Percentiles rank a stretch among this genome's conserved stretches.
These are phyloP conservation scores for Aspergillus niger DNA, from an alignment of 2,329 filamentous ascomycete species.

Conservation along the genomic window DNA sequence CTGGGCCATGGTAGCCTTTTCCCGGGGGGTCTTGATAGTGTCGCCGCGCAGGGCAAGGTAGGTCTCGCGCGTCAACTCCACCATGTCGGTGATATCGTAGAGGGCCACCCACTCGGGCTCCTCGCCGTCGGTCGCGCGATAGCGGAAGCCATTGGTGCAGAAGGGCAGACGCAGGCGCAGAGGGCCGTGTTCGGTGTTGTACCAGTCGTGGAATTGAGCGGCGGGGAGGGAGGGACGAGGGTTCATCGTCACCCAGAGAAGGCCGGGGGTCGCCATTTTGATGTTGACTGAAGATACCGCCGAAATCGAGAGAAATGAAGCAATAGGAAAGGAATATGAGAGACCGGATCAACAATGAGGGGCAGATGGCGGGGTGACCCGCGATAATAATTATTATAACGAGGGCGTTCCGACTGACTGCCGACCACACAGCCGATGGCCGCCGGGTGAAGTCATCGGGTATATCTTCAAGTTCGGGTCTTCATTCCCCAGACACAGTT, in stretches of 20 bases:
- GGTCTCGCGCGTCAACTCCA: constrained; percentile 63
- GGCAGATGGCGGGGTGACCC: neutral
- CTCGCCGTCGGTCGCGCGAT: constrained; percentile 64
- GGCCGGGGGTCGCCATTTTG: constrained; percentile 57
- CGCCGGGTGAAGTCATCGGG: constrained; percentile 5
- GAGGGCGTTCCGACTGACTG: constrained; percentile 12
- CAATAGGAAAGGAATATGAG: neutral
- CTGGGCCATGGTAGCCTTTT: constrained; percentile 63
- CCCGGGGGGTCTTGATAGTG: constrained; percentile 58
- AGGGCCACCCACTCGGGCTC: constrained; percentile 73
- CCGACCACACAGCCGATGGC: constrained; percentile 17
- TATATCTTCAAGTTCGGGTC: neutral
- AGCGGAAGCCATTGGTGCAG: constrained; percentile 77
- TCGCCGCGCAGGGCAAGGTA: constrained; percentile 59
- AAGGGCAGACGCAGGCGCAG: constrained; percentile 74
- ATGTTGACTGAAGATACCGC: neutral
- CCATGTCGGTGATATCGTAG: constrained; percentile 79
- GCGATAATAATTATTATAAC: neutral
- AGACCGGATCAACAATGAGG: neutral
- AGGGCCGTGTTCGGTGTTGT: constrained; percentile 90
- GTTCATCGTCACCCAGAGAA: constrained; percentile 86
- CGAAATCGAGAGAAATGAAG: neutral
- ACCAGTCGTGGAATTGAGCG: constrained; percentile 84
- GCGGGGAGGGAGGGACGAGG: constrained; percentile 66
- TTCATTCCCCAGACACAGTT: neutral